Conservation (phyloP, 805 yeast species). For the Starmerella floris region DNA sequence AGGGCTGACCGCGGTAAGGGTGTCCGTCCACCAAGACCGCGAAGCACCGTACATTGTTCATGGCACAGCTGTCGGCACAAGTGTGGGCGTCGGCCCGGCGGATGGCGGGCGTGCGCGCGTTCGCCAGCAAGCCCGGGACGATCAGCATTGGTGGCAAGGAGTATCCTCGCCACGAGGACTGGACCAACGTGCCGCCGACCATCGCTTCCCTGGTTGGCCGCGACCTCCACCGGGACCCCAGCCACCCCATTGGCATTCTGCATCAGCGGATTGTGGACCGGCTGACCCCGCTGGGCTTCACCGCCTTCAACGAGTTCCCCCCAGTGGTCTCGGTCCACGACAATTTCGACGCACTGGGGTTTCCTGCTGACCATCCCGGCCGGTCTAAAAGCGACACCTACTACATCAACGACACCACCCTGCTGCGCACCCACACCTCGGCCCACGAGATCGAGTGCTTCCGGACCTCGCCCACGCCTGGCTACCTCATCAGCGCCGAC, state of each 20-base stretch:
- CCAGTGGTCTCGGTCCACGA: constrained; percentile 74
- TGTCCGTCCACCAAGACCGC: too few relatives aligned
- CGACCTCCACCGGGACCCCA: constrained; percentile 53
- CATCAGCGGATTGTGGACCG: constrained; percentile 57
- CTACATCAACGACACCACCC: constrained; percentile 57
- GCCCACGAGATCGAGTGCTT: constrained; percentile 92
- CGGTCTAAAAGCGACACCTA: constrained; percentile 86
- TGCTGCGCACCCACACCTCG: constrained; percentile 87
- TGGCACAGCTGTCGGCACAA: too few relatives aligned
- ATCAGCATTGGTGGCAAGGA: constrained; percentile 6
- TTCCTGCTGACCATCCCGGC: constrained; percentile 87
- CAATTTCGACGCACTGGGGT: constrained; percentile 85
- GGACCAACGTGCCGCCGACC: constrained; percentile 75
- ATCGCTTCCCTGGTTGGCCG: constrained; percentile 58
- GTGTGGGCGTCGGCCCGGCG: not conserved
- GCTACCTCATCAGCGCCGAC: constrained; percentile 87
- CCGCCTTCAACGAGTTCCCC: constrained; percentile 63
- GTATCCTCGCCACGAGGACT: constrained; percentile 40
- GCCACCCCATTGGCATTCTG: constrained; percentile 85
- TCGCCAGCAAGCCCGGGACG: not conserved
- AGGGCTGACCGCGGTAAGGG: too few relatives aligned
- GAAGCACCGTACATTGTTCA: too few relatives aligned
- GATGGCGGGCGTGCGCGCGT: not conserved
- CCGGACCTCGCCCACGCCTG: constrained; percentile 51
- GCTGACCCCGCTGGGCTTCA: constrained; percentile 48